Evolutionary conservation across 208 protist species (phyloP), one percentile per base, ranked within the genome.

Genomic region (Histomonas meleagridis): DNA sequence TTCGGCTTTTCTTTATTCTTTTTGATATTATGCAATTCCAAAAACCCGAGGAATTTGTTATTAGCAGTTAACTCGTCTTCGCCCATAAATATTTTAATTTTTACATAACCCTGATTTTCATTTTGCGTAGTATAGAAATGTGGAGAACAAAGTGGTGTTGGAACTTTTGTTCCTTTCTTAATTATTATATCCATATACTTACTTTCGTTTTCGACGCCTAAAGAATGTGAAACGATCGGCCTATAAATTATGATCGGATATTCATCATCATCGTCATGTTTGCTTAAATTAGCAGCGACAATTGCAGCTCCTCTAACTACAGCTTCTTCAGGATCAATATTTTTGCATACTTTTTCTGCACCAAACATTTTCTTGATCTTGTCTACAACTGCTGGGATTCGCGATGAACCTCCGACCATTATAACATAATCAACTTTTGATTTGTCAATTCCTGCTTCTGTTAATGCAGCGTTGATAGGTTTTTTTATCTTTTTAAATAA

Each of bases 231-330:
- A n/a, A n/a, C n/a, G n/a, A n/a, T n/a, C n/a, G n/a, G n/a, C n/a
- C n/a, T n/a, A n/a, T n/a, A n/a, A n/a, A n/a, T n/a, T n/a, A n/a
- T n/a, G n/a, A 99, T 96, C 32, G 97, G 97, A n/a, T 97, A 96
- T 76, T 97, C 96, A 94, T 97, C 97, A 90, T 94, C 92, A 65
- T 94, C 62, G 62, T 93, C 93, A 90, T 94, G 92, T 46, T 93
- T 94, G 43, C 95, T 94, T 21, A 99, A 95, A 62, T 99, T 95
- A 92, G 96, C 97, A 81, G 95, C 98, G 96, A 99, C 97, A n/a
- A 99, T 97, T 14, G 98, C 97, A 12, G 98, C 98, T 93, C 98
- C 98, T 94, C 97, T 98, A 35, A 97, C 98, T 40, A 99, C 97
- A 57, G 97, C 97, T 95, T 99, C 98, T 94, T 99, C 94, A 43